Conservation (phyloP, 2,329 filamentous ascomycete genomes). For the Nemania sp. region DNA sequence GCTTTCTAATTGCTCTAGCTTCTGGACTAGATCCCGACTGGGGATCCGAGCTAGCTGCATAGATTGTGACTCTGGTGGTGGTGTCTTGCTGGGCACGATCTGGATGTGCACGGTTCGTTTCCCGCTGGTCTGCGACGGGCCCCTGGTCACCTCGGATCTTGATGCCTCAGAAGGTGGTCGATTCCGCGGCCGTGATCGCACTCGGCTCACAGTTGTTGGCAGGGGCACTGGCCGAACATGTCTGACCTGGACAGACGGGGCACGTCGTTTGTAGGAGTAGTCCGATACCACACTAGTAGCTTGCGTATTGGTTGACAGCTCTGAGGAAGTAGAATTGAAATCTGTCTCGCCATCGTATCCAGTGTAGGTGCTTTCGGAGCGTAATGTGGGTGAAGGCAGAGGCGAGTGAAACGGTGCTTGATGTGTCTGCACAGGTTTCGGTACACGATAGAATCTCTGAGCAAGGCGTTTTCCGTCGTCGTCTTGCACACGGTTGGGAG, state of each 20-base stretch:
- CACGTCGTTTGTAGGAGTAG: constrained; percentile 27
- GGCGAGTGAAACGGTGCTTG: constrained; percentile 22
- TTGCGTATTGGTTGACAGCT: constrained; percentile 44
- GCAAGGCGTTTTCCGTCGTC: constrained; percentile 34
- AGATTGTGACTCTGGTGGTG: constrained; percentile 27
- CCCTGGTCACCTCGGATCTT: constrained; percentile 31
- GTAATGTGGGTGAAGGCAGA: constrained; percentile 34
- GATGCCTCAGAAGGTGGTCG: constrained; percentile 32
- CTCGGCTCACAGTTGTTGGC: constrained; percentile 28
- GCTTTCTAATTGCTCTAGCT: constrained; percentile 43
- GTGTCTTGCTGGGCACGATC: constrained; percentile 27
- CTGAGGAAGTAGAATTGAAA: constrained; percentile 42
- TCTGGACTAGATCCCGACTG: constrained; percentile 39
- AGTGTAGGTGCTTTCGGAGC: constrained; percentile 33
- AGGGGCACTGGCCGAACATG: constrained; percentile 37
- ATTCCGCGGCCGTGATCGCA: constrained; percentile 33
- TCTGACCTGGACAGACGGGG: constrained; percentile 33
- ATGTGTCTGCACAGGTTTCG: constrained; percentile 24
- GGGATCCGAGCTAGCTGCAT: constrained; percentile 34
- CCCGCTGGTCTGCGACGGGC: constrained; percentile 28
- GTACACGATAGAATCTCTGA: constrained; percentile 37
- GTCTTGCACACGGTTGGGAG: constrained; percentile 19
- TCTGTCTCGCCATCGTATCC: constrained; percentile 42
- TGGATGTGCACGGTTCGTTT: constrained; percentile 40
- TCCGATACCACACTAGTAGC: constrained; percentile 45